A percentile compares a stretch with the other conserved stretches of the same genome.
Conservation (phyloP, 2,329 filamentous ascomycete species). For the Fusarium proliferatum region DNA sequence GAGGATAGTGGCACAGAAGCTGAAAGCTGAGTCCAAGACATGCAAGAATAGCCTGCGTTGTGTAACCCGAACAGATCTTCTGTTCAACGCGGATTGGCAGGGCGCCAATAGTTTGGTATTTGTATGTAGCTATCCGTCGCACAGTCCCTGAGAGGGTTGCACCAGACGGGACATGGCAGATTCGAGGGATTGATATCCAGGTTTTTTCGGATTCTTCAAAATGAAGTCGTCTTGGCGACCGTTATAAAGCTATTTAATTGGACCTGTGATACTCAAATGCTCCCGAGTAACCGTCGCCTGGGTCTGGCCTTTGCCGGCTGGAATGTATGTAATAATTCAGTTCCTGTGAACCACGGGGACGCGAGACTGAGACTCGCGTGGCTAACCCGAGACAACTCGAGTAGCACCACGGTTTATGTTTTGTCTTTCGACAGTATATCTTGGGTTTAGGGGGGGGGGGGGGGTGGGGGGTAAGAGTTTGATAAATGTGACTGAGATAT, state of each 20-base stretch:
- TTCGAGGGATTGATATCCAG: slow-evolving; percentile 1
- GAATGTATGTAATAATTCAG: slow-evolving; percentile 17
- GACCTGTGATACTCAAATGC: neutral
- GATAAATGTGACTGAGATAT: neutral
- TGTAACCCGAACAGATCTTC: slow-evolving; percentile 6
- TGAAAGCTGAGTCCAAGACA: slow-evolving; percentile 15
- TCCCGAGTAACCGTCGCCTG: slow-evolving; percentile 5
- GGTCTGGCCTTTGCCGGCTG: neutral
- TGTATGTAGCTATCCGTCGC: slow-evolving; percentile 16
- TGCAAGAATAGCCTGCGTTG: slow-evolving; percentile 2
- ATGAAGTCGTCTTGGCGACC: neutral
- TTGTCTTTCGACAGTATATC: slow-evolving; percentile 3
- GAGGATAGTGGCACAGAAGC: slow-evolving; percentile 13
- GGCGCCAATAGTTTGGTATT: neutral
- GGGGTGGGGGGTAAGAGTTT: neutral
- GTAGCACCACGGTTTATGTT: slow-evolving; percentile 1
- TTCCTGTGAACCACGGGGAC: slow-evolving; percentile 4
- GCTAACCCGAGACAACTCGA: slow-evolving; percentile 35
- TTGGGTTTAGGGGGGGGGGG: neutral
- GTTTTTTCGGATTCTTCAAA: neutral
- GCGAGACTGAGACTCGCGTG: slow-evolving; percentile 32
- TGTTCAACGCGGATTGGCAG: slow-evolving; percentile 19
- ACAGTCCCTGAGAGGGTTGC: slow-evolving; percentile 5
- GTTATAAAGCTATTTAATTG: slow-evolving; percentile 8
- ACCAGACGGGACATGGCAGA: neutral